phyloP scores from a whole-genome alignment of 805 yeast genomes.

The Saturnispora quitensis region DNA sequence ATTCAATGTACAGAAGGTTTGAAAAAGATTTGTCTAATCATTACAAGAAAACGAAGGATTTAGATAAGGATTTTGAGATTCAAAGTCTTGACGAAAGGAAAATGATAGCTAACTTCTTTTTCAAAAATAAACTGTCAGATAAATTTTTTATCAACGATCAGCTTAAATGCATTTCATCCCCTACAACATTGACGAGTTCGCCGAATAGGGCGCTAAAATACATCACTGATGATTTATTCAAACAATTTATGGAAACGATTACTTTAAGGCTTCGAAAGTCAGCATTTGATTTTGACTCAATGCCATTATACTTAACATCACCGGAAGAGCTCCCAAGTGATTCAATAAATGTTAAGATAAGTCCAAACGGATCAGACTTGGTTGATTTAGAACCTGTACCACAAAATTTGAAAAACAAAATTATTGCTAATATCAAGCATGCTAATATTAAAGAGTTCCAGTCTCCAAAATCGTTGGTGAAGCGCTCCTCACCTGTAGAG shows the following conservation, averaged over 20 bases:
- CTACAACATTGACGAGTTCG: constrained; percentile 18
- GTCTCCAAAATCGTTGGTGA: constrained; percentile 14
- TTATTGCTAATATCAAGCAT: constrained; percentile 10
- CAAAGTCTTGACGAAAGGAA: constrained; percentile 22
- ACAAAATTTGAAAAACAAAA: constrained; percentile 13
- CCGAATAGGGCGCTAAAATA: constrained; percentile 19
- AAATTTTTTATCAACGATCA: constrained; percentile 27
- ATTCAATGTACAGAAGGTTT: constrained; percentile 40
- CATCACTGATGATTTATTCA: constrained; percentile 32
- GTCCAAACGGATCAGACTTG: constrained; percentile 7
- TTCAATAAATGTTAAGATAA: constrained; percentile 10
- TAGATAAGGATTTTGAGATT: constrained; percentile 20
- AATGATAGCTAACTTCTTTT: constrained; percentile 20
- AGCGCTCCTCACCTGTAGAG: constrained; percentile 21
- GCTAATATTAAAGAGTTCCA: constrained; percentile 13
- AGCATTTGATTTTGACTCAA: constrained; percentile 38
- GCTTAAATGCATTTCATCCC: constrained; percentile 31
- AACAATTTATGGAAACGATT: constrained; percentile 44
- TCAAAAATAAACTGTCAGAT: constrained; percentile 15
- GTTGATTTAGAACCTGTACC: constrained; percentile 26
- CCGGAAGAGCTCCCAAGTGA: constrained; percentile 12
- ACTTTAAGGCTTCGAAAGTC: constrained; percentile 45
- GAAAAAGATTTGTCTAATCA: constrained; percentile 29
- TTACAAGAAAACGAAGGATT: constrained; percentile 11
- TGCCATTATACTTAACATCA: constrained; percentile 25